Conservation (phyloP, 129 eudicot species). For the carrot (Daucus carota) region DH1_v3.0 NC_030382.2:28419001-28419500, state of each 20-base stretch:
- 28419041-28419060: not conserved
- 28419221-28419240: not conserved
- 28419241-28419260: not conserved
- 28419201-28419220: not conserved
- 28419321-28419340: not conserved
- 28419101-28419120: not conserved
- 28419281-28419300: not conserved
- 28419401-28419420: constrained; percentile 18
- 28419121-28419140: not conserved
- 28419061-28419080: not conserved
- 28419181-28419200: not conserved
- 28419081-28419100: not conserved
- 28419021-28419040: not conserved
- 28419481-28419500: constrained; percentile 14
- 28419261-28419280: not conserved
- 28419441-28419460: constrained; percentile 14
- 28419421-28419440: constrained; percentile 11
- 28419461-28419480: constrained; percentile 12
- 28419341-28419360: not conserved
- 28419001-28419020: not conserved
- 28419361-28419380: not conserved
- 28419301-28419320: not conserved
- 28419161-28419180: not conserved
- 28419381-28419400: constrained; percentile 20
- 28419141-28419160: not conserved